These are phyloP conservation scores for Solanum sparsipilum DNA, from an alignment of 257 asterid species.

Conservation along the genomic window DNA sequence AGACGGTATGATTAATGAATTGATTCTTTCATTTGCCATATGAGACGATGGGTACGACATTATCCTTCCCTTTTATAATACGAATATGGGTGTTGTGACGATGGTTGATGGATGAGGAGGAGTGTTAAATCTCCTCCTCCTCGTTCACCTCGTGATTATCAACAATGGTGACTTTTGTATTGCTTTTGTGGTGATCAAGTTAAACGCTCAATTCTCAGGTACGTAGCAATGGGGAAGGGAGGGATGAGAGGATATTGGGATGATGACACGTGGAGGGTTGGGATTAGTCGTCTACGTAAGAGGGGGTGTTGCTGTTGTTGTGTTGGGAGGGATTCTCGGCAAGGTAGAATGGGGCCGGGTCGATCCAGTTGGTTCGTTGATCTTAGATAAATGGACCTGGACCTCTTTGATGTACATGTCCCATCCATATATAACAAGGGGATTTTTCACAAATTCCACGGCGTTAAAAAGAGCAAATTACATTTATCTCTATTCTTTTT, in stretches of 20 bases:
- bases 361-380: background rate
- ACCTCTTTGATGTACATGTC: constrained; percentile 29
- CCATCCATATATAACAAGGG: constrained; percentile 5
- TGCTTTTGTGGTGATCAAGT: background rate
- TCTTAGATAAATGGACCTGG: background rate
- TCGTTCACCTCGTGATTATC: background rate
- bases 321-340: background rate
- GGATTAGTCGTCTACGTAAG: background rate
- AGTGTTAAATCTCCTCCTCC: background rate
- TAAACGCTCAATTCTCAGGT: constrained; percentile 16
- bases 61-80: background rate
- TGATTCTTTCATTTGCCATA: constrained; percentile 20
- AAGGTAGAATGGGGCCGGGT: background rate
- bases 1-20: constrained; percentile 41
- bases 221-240: background rate
- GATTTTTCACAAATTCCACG: background rate
- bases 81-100: background rate
- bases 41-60: background rate
- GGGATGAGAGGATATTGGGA: background rate
- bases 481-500: background rate
- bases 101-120: background rate
- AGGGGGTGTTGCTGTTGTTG: background rate
- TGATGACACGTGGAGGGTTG: background rate
- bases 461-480: no score
- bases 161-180: background rate